Evolutionary conservation across 108 stramenopile species (phyloP), one percentile per base, ranked within the genome.

Genomic region (Nitzschia sp.): DNA sequence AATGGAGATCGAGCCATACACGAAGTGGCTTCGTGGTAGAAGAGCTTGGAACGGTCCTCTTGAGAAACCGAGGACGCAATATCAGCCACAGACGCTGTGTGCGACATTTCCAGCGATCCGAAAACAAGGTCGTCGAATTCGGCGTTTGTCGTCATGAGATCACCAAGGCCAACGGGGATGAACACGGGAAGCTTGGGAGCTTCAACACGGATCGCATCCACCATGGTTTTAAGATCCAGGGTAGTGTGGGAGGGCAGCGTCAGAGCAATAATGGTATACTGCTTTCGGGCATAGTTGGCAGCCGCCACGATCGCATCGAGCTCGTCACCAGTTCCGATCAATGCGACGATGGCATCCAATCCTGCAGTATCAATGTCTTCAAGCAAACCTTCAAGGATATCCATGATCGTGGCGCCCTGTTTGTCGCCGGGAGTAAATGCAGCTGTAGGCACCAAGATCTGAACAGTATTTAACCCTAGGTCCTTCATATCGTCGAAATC

Each of bases 41-140:
- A 93, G 63, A 90, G 64, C 70, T 93, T 93, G 75, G 75, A 59
- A 3, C 91, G 76, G 58, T 93, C 91, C 21, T 82, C 82, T 18
- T 54, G 19, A 3, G 76, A 77, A 23, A 35, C 64, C 1, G 84
- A 82, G 15, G 87, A 88, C 1, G 91, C 91, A 54, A 89, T 62
- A 72, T 88, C 86, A 8, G 73, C 88, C 2, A 89, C 74, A 3
- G 79, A 78, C 9, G 29, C 18, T 17, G 66, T 74, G 33, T 87
- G 83, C 36, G 27, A 38, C 25, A 78, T 71, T 9, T 76, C 80
- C 13, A 91, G 63, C 0, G 87, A 75, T 26, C 68, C 85, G 47
- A 66, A 85, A 1, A 87, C 65, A 35, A 79, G 48, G 0, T 47
- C 24, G 49, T 88, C 86, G 23, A 35, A 48, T 31, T 69, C 70